These are phyloP conservation scores for Geotrichum australiense DNA, from an alignment of 1,139 yeast genomes.

Conservation along the genomic window DNA sequence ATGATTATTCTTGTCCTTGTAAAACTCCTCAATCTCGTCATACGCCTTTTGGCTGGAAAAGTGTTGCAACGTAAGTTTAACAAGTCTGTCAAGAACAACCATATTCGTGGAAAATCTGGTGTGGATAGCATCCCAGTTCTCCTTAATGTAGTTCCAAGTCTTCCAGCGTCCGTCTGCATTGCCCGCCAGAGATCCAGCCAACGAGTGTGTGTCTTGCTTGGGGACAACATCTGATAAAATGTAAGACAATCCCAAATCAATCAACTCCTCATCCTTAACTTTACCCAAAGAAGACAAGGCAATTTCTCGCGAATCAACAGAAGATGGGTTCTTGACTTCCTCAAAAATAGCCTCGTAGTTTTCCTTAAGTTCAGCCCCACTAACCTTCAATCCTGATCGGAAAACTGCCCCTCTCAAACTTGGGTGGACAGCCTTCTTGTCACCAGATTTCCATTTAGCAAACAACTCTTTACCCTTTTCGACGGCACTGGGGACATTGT, in stretches of 20 bases:
- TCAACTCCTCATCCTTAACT: conserved; percentile 38
- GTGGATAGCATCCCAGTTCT: conserved; percentile 46
- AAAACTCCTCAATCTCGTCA: conserved; percentile 46
- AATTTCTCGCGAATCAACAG: conserved; percentile 62
- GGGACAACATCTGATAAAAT: conserved; percentile 44
- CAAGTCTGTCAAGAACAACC: conserved; percentile 62
- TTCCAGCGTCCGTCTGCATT: conserved; percentile 45
- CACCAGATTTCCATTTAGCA: conserved; percentile 34
- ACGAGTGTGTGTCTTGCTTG: conserved; percentile 64
- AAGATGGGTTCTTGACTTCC: conserved; percentile 49
- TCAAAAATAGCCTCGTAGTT: conserved; percentile 44
- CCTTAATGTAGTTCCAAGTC: conserved; percentile 52
- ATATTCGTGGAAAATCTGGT: conserved; percentile 47
- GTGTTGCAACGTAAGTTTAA: conserved; percentile 40
- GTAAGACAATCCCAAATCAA: conserved; percentile 38
- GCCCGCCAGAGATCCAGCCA: conserved; percentile 46
- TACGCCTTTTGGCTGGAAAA: conserved; percentile 42
- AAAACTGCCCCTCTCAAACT: conserved; percentile 50
- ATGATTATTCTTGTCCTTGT: conserved; percentile 47
- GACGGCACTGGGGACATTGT: conserved; percentile 45
- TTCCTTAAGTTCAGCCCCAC: conserved; percentile 32
- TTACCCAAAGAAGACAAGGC: conserved; percentile 58
- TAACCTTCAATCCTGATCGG: conserved; percentile 43
- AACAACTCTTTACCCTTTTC: conserved; percentile 42
- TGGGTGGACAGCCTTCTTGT: conserved; percentile 44